Conservation (phyloP, 192 early-diverging fungal genomes). For the Podila minutissima region DNA sequence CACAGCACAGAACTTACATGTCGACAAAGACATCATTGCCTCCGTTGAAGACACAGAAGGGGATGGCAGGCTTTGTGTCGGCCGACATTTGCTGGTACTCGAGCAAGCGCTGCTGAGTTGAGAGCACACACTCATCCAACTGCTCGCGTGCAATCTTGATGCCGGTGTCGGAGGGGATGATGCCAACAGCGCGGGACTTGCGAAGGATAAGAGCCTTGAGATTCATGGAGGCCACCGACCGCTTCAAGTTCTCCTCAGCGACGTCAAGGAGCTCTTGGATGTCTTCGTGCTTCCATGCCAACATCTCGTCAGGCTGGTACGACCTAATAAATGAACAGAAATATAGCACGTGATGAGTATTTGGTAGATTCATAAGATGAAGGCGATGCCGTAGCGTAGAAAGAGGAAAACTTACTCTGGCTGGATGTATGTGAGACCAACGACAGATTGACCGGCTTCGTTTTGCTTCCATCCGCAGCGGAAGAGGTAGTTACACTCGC, state of each 20-base stretch:
- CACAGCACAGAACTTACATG: slow-evolving; percentile 56
- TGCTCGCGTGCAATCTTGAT: slow-evolving; percentile 78
- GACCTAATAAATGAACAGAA: slow-evolving; percentile 14
- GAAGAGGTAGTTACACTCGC: slow-evolving; percentile 94
- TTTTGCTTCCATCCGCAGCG: slow-evolving; percentile 64
- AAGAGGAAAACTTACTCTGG: slow-evolving; percentile 56
- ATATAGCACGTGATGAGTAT: not conserved
- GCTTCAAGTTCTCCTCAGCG: slow-evolving; percentile 72
- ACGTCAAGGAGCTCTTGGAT: slow-evolving; percentile 77
- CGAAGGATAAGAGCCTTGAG: slow-evolving; percentile 73
- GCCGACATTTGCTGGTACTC: slow-evolving; percentile 64
- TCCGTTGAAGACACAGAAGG: slow-evolving; percentile 95
- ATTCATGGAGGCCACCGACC: slow-evolving; percentile 72
- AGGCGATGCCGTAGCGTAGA: too few relatives aligned
- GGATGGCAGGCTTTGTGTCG: slow-evolving; percentile 67
- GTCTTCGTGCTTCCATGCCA: slow-evolving; percentile 62
- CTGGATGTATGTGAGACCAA: slow-evolving; percentile 72
- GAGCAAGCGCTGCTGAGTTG: slow-evolving; percentile 72
- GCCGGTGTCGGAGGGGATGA: slow-evolving; percentile 61
- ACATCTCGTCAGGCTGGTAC: slow-evolving; percentile 56
- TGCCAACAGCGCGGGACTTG: slow-evolving; percentile 83
- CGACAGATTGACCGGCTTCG: slow-evolving; percentile 23
- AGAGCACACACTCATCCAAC: slow-evolving; percentile 87
- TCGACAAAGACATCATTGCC: slow-evolving; percentile 93
- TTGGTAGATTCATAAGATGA: too few relatives aligned